Evolutionary conservation across 2,329 filamentous ascomycete species (phyloP).

Genomic region (Aaosphaeria arxii): DNA sequence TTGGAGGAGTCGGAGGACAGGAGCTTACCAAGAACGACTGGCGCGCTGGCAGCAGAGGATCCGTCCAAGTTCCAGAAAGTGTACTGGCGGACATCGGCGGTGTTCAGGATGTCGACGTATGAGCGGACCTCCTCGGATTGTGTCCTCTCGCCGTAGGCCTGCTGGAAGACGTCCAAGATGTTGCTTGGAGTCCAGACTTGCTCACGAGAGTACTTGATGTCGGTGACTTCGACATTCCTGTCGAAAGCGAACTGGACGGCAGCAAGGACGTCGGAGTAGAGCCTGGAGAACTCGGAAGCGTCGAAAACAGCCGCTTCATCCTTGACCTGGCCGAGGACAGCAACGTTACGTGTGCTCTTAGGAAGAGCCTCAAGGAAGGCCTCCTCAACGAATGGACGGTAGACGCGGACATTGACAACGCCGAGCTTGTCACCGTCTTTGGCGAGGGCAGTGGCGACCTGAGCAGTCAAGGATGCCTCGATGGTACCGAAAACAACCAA

Average conservation of each 20-base stretch:
- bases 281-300: constrained; percentile 71
- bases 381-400: constrained; percentile 93
- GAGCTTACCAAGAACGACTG: constrained; percentile 59
- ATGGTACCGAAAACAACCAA: constrained; percentile 90
- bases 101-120: constrained; percentile 53
- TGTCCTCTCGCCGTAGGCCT: constrained; percentile 42
- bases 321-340: constrained; percentile 84
- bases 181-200: constrained; percentile 61
- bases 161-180: constrained; percentile 48
- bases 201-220: constrained; percentile 85
- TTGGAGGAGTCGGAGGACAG: constrained; percentile 59
- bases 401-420: constrained; percentile 86
- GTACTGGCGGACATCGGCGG: constrained; percentile 69
- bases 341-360: constrained; percentile 69
- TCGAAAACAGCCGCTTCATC: constrained; percentile 72
- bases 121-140: constrained; percentile 40
- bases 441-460: constrained; percentile 72
- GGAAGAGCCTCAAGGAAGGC: constrained; percentile 84
- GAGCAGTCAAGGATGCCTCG: constrained; percentile 80
- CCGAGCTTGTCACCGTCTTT: constrained; percentile 75
- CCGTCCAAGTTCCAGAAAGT: constrained; percentile 90
- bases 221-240: constrained; percentile 64
- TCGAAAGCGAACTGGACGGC: constrained; percentile 68
- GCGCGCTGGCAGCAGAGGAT: constrained; percentile 64
- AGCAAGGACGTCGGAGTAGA: constrained; percentile 90